Conservation (phyloP, 129 eudicot species). For the Apium graveolens region DNA sequence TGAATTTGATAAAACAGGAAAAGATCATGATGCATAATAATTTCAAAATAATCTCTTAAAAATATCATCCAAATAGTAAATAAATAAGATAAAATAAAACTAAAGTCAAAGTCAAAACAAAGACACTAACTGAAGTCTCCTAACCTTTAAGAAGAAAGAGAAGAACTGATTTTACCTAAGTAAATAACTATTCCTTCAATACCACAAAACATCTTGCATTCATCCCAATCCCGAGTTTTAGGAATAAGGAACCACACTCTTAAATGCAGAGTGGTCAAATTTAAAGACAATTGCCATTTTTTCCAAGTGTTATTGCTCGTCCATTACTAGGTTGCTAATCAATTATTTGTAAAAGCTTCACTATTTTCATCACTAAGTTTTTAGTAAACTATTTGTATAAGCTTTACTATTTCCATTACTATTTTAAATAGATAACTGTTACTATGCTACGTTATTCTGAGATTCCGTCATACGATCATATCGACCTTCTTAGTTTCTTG, state of each 20-base stretch:
- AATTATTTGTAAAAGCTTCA: neutral
- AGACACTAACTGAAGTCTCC: neutral
- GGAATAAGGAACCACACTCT: neutral
- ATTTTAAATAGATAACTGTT: no score
- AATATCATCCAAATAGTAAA: neutral
- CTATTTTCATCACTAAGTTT: neutral
- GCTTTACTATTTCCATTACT: neutral
- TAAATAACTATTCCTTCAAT: neutral
- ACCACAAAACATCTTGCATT: neutral
- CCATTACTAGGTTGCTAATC: neutral
- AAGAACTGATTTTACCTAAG: neutral
- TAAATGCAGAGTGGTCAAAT: neutral
- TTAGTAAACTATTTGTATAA: no score
- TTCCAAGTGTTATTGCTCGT: neutral
- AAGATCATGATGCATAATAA: neutral
- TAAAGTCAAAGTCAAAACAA: no score
- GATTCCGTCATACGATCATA: neutral
- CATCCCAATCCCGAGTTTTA: neutral
- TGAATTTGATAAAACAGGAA: neutral
- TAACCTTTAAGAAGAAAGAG: neutral
- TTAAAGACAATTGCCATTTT: neutral
- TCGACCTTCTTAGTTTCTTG: neutral
- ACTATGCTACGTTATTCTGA: neutral
- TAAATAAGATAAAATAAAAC: no score
- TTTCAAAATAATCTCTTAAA: neutral